Evolutionary conservation across 306 rosid species (phyloP).

Genomic region (Casuarina equisetifolia): DNA sequence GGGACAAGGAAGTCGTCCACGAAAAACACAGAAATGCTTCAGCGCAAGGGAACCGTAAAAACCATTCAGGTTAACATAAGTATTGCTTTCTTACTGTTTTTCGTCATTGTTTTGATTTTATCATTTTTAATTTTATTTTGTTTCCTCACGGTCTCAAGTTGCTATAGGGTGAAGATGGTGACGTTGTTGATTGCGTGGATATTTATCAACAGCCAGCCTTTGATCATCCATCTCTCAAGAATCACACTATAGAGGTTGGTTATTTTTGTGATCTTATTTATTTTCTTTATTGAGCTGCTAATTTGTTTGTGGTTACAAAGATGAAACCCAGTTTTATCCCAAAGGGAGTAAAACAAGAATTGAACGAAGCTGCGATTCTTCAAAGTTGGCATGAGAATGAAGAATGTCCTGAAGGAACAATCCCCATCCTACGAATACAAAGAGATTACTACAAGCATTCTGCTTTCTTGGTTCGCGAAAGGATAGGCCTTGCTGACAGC

Average conservation of each 20-base stretch:
- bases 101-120: too few relatives aligned
- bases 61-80: background rate
- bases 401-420: background rate
- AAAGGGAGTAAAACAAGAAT: background rate
- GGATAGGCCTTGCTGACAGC: too few relatives aligned
- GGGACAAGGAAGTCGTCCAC: background rate
- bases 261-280: too few relatives aligned
- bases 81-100: too few relatives aligned
- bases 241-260: background rate
- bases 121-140: too few relatives aligned
- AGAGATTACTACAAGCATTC: background rate
- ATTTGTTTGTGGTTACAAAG: background rate
- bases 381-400: background rate
- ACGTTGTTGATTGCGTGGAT: background rate
- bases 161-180: background rate
- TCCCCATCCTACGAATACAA: background rate
- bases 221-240: background rate
- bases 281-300: too few relatives aligned
- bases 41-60: background rate
- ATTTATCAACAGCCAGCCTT: background rate
- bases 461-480: too few relatives aligned
- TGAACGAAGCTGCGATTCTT: background rate
- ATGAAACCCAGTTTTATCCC: background rate
- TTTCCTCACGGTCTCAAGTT: too few relatives aligned
- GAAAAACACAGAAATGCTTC: background rate